Evolutionary conservation across 169 alveolate genomes (phyloP).

Genomic region (Ichthyophthirius multifiliis): DNA sequence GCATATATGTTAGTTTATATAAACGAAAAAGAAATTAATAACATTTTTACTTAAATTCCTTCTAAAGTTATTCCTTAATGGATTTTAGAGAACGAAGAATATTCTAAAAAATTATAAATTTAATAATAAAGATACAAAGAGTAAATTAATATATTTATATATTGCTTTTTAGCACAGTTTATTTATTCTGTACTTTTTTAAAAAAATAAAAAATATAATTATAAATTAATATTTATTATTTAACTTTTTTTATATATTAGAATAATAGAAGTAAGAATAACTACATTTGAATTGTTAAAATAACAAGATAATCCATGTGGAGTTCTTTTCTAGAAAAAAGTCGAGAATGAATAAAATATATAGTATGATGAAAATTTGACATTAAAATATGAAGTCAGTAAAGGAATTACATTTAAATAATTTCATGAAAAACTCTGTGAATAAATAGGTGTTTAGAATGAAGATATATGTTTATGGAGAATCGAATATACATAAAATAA

Average conservation of each 20-base stretch:
- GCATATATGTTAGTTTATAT: conserved; percentile 1
- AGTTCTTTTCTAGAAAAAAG: background rate
- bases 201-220: background rate
- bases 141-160: background rate
- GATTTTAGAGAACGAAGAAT: background rate
- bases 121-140: background rate
- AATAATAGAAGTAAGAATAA: background rate
- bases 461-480: background rate
- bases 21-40: background rate
- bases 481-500: background rate
- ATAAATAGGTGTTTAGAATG: background rate
- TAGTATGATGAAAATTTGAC: background rate
- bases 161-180: background rate
- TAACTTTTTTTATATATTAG: background rate
- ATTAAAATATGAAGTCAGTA: background rate
- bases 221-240: background rate
- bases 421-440: background rate
- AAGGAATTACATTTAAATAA: background rate
- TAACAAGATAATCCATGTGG: background rate
- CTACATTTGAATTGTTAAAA: background rate
- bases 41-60: background rate
- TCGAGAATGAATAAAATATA: background rate
- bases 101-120: background rate
- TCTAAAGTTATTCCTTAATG: background rate
- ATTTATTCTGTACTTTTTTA: background rate